phyloP scores from a whole-genome alignment of 345 rosid genomes.

The Gossypium sturtianum region DNA sequence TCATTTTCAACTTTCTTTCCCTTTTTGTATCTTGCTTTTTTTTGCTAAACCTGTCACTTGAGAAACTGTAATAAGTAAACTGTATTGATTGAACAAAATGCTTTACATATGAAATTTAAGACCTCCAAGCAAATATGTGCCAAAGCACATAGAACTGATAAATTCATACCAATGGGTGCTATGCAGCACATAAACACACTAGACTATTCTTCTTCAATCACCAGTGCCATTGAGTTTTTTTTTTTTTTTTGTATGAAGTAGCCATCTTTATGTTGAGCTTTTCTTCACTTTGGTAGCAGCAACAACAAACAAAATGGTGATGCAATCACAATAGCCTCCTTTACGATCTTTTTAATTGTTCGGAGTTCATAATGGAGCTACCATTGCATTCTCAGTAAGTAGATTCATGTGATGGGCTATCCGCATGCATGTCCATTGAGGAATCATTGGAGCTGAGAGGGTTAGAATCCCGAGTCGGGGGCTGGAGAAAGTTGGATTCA shows the following conservation, averaged over 20 bases:
- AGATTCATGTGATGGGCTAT: constrained; percentile 25
- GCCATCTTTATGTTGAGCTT: constrained; percentile 18
- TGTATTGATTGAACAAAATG: constrained; percentile 14
- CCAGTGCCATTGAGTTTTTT: constrained; percentile 23
- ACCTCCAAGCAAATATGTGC: constrained; percentile 3
- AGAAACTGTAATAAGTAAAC: not conserved
- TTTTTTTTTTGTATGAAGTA: constrained; percentile 25
- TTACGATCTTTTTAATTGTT: constrained; percentile 9
- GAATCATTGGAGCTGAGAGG: constrained; percentile 68
- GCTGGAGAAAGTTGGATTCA: constrained; percentile 37
- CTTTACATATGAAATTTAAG: constrained; percentile 22
- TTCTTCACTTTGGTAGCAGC: not conserved
- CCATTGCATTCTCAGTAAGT: constrained; percentile 19
- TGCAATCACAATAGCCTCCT: constrained; percentile 6
- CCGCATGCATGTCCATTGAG: constrained; percentile 85
- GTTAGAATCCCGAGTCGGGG: constrained; percentile 56
- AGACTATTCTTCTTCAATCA: constrained; percentile 25
- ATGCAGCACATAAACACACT: constrained; percentile 13
- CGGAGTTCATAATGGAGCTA: constrained; percentile 8
- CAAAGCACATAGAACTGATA: constrained; percentile 5
- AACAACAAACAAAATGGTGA: constrained; percentile 9
- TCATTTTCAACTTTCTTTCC: not conserved
- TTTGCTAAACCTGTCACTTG: not conserved
- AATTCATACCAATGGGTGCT: constrained; percentile 17
- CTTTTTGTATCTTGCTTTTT: not conserved